Conservation (phyloP, 208 protist genomes). For the Leishmania gerbilli region DNA sequence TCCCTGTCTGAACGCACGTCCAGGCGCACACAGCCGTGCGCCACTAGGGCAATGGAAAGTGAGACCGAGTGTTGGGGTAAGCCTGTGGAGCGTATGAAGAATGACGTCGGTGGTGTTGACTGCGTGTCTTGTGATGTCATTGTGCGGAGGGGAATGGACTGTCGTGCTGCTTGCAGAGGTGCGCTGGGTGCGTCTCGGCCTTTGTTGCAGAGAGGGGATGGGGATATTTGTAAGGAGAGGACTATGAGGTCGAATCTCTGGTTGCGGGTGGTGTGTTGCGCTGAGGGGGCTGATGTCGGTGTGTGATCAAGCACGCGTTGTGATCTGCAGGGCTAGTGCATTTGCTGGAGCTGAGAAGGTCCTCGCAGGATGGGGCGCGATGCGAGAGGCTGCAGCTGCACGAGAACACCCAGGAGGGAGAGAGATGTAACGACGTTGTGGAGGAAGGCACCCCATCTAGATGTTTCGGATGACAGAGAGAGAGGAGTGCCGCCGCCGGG, state of each 20-base stretch:
- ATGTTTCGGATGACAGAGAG: not conserved
- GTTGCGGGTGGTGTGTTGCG: not conserved
- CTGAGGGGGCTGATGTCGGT: too few relatives aligned
- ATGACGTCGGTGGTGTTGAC: too few relatives aligned
- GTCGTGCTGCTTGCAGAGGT: not conserved
- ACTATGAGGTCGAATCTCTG: not conserved
- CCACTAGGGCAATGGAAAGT: not conserved
- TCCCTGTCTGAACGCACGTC: constrained; percentile 36
- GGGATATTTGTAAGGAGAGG: not conserved
- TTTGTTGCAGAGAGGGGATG: too few relatives aligned
- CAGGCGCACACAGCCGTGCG: not conserved
- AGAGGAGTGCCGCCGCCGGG: not conserved
- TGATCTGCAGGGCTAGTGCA: not conserved
- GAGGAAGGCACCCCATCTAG: not conserved
- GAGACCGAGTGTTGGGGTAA: too few relatives aligned
- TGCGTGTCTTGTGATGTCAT: too few relatives aligned
- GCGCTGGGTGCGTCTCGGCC: not conserved
- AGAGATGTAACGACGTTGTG: not conserved
- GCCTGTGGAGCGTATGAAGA: too few relatives aligned
- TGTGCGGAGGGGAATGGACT: too few relatives aligned
- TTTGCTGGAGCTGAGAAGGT: not conserved
- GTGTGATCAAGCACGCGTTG: not conserved
- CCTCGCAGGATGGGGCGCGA: too few relatives aligned
- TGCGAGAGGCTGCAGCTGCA: not conserved
- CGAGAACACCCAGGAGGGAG: not conserved